Base-by-base conservation (phyloP, 805 yeast genomes). In the Saturnispora sekii region DNA sequence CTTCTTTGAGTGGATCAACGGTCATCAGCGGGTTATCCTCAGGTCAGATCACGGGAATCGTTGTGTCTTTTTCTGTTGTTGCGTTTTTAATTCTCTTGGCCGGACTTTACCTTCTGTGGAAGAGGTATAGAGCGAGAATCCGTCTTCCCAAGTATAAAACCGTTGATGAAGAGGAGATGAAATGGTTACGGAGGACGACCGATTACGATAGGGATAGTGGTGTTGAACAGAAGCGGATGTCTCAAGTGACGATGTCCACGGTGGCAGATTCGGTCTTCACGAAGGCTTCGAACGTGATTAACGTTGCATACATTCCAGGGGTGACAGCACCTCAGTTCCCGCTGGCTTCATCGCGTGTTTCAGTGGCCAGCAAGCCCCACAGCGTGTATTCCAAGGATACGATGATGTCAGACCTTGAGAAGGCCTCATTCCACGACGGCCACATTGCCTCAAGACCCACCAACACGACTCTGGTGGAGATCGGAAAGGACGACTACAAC, bases 291-390 rank as follows among this genome's bases (percentile, higher is more conserved):
- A 88, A 89, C 61, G 79, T 89, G 51, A 73, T 89, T 49, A 96
- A 96, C 15, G 82, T 90, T 46, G 95, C 95, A 2, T 89, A 88
- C 59, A 85, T 89, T 48, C 97, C 97, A 0, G 97, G 97, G 32
- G 96, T 88, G 38, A 84, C 88, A 4, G 76, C 78, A 17, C 12
- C 15, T 17, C 42, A 30, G 10, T 12, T 16, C 4, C n/a, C 32
- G 8, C 35, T 17, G 10, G 30, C 42, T 4, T 71, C 75, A 39
- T 46, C 57, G 9, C 49, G 57, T 38, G 49, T 51, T 16, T 52
- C 57, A 2, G 30, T 50, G 2, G 41, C 47, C n/a, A 47, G 55
- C 35, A 51, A 48, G 18, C 61, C 61, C 3, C 48, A 49, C 42
- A 58, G 63, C 43, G 50, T 59, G 5, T 57, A 54, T 38, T 60